These are phyloP conservation scores for Achaetomium macrosporum DNA, from an alignment of 2,329 filamentous ascomycete species.

Conservation along the genomic window DNA sequence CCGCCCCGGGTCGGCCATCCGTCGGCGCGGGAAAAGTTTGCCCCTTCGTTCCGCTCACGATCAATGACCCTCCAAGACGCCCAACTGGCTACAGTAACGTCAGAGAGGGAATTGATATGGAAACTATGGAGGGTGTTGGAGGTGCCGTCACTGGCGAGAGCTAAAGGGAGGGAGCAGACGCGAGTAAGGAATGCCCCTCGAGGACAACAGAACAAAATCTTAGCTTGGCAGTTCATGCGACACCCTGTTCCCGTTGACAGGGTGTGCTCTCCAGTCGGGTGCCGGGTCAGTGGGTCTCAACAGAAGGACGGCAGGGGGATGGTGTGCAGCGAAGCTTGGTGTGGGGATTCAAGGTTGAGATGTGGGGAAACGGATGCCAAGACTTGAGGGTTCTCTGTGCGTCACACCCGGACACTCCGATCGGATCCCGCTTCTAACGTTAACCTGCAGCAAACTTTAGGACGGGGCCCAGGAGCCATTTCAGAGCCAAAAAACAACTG, in stretches of 20 bases:
- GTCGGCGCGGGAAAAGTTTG: slow-evolving; percentile 16
- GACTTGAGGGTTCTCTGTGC: slow-evolving; percentile 3
- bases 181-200: slow-evolving; percentile 8
- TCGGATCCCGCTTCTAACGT: not conserved
- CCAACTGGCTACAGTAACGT: not conserved
- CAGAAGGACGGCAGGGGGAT: not conserved
- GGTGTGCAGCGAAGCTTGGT: not conserved
- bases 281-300: not conserved
- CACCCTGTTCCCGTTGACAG: not conserved
- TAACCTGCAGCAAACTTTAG: not conserved
- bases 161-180: not conserved
- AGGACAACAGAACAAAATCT: slow-evolving; percentile 8
- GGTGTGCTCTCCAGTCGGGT: not conserved
- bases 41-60: slow-evolving; percentile 2
- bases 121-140: not conserved
- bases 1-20: slow-evolving; percentile 25
- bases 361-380: not conserved
- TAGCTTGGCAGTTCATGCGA: slow-evolving; percentile 11
- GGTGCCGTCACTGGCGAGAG: not conserved
- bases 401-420: slow-evolving; percentile 6
- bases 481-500: not conserved
- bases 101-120: not conserved
- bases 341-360: too few relatives aligned
- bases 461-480: not conserved
- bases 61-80: not conserved